Conservation (phyloP, 2,329 filamentous ascomycete species). For the Clarireedia paspali region DNA sequence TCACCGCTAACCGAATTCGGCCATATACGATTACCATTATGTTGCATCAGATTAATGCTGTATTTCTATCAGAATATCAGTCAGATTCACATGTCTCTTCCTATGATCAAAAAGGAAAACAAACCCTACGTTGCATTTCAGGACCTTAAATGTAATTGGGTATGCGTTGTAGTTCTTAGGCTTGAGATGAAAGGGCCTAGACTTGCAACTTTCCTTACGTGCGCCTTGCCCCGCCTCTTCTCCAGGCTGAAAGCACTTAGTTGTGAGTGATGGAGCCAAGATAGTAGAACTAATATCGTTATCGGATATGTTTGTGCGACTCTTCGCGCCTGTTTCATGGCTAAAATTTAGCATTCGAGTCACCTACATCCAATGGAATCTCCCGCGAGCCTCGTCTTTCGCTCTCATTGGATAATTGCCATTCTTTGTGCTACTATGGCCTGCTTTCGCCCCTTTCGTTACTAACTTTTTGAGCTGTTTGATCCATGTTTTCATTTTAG, state of each 20-base stretch:
- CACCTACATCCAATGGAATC: neutral
- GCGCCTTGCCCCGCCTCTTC: neutral
- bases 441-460: neutral
- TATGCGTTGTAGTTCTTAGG: no score
- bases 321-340: neutral
- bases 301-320: conserved; percentile 4
- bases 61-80: neutral
- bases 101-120: neutral
- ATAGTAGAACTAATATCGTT: neutral
- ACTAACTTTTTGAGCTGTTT: neutral
- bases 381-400: neutral
- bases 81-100: neutral
- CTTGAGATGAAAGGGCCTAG: neutral
- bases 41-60: neutral
- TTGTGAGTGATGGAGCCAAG: neutral
- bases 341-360: neutral
- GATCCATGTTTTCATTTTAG: neutral
- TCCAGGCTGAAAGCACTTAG: neutral
- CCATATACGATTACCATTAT: conserved; percentile 1
- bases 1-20: conserved; percentile 4
- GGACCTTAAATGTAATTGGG: no score
- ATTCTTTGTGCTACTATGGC: neutral
- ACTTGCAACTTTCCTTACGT: neutral
- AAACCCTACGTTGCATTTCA: conserved; percentile 1
- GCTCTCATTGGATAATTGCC: neutral